Evolutionary conservation across 2,329 filamentous ascomycete species (phyloP), one percentile per base, ranked within the genome.

Genomic region (Phyllachora maydis): DNA sequence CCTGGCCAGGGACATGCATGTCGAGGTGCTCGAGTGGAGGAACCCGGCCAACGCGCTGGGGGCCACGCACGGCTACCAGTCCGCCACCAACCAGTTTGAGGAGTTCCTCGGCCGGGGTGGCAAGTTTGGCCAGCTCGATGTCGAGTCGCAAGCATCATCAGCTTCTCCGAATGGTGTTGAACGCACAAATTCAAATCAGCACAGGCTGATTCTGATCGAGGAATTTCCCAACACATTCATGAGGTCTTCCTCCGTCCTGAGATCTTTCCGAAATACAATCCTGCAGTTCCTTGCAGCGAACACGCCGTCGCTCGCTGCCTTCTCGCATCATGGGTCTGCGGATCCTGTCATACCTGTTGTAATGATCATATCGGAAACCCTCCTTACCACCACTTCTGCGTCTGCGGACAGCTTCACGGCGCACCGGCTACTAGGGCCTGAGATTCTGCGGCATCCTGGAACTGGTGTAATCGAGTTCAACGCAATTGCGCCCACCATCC

Each of bases 321-420:
- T 54, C 41, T 49, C 43, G 12, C 53, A 39, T 30, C 54, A 47
- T 35, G 46, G 38, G 23, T 43, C 35, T 16, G 35, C 36, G 23
- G 55, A 61, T 4, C 46, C 55, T 7, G 52, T 69, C 14, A 68
- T 65, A 2, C 88, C 88, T 0, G 58, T 95, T 17, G 65, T 98
- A 16, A 71, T 98, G 52, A 64, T 98, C 28, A 69, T 98, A 23
- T 93, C 88, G 1, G 88, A 98, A 46, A 90, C 81, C 0, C 54
- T 91, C 9, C 52, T 92, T 10, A 85, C 78, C 1, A 88, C 82
- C 2, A 82, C 72, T 6, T 83, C 78, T 3, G 74, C 82, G 2
- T 70, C 76, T 7, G 70, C 79, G 8, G 83, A 95, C 40, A 93
- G 78, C 45, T 82, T 95, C 38, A 98, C 88, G 1, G 81, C 81